Conservation (phyloP, 2,329 filamentous ascomycete species). For the Alternaria conjuncta region DNA sequence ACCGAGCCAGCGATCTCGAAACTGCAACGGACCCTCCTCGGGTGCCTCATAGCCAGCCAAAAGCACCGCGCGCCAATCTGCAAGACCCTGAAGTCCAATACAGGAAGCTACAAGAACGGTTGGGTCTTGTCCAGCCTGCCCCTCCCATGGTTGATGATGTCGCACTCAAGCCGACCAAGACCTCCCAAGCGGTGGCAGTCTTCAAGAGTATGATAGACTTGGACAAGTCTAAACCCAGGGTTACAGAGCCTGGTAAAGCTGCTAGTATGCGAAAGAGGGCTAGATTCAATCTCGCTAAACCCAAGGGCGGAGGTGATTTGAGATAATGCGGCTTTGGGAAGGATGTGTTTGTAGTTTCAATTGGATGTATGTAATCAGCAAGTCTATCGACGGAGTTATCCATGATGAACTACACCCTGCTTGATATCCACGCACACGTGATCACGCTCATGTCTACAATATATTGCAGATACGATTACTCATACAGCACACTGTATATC, state of each 20-base stretch:
- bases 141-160: neutral
- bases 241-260: neutral
- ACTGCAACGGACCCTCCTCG: neutral
- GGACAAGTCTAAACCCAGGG: neutral
- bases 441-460: neutral
- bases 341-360: neutral
- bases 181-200: neutral
- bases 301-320: neutral
- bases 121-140: slow-evolving; percentile 7
- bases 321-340: neutral
- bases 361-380: neutral
- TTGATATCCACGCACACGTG: neutral
- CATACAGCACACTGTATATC: neutral
- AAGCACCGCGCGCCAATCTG: neutral
- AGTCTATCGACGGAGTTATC: neutral
- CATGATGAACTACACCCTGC: neutral
- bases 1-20: neutral
- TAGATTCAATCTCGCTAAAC: neutral
- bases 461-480: neutral
- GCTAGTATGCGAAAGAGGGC: neutral
- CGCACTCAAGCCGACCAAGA: neutral
- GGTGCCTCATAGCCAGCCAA: neutral
- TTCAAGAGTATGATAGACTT: slow-evolving; percentile 6
- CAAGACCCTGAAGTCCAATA: slow-evolving; percentile 21
- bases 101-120: slow-evolving; percentile 14